Evolutionary conservation across 2,329 filamentous ascomycete species (phyloP), one percentile per base, ranked within the genome.

Genomic region (Harringtonia aguacate): DNA sequence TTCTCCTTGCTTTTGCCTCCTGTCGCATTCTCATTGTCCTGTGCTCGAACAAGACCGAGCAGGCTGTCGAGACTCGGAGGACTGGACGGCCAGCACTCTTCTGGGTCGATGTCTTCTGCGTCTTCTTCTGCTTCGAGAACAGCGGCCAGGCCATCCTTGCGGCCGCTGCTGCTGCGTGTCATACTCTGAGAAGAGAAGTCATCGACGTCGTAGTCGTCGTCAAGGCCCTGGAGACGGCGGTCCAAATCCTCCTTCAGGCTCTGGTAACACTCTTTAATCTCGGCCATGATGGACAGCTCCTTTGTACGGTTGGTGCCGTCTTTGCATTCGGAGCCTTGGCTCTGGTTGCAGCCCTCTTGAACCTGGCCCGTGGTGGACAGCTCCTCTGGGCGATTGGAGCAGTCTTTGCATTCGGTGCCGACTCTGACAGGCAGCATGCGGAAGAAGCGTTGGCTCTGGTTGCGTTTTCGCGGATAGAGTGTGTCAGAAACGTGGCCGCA

Each of bases 401-500:
- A 36, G 24, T 10, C 31, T 4, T 9, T 12, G 24, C 43, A 41
- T 13, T 10, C 13, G 8, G 30, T 17, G 10, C 37, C 27, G 12
- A 36, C 33, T 7, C 8, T 31, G 33, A 36, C 12, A 8, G 36
- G 20, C 12, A n/a, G 9, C 37, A 40, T 28, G 5, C n/a, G 34
- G 27, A 45, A 45, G 9, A n/a, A 12, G 8, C n/a, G 17, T 13
- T 3, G 14, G 4, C 18, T 37, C 21, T 45, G 43, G 18, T 28
- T 24, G 22, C 29, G 29, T 33, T 45, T 45, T 29, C 36, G 36
- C 10, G 17, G 17, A 14, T 42, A 42, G 20, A 39, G 21, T 30
- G 20, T 18, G 36, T 40, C 20, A 36, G 2, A n/a, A 17, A 20
- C 29, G 30, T 51, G 48, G 20, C 27, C 27, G 35, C 48, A 49